Evolutionary conservation across 805 yeast species (phyloP).

Genomic region (Lachancea quebecensis): DNA sequence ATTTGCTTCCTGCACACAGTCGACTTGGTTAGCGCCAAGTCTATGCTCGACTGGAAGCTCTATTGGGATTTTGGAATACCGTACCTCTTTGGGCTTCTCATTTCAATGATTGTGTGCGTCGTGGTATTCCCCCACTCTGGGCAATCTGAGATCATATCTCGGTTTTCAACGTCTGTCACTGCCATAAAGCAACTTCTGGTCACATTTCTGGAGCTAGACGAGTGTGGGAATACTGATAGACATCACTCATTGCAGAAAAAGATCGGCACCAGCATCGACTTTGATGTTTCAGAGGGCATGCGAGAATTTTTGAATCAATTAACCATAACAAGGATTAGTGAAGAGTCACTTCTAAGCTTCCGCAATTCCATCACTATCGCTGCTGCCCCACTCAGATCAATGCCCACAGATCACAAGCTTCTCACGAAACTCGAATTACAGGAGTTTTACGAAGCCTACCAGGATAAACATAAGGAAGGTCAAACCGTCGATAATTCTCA

Average conservation of each 20-base stretch:
- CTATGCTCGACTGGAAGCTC: slow-evolving; percentile 29
- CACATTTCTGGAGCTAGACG: slow-evolving; percentile 16
- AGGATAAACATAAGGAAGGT: neutral
- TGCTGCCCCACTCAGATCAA: slow-evolving; percentile 36
- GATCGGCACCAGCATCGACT: slow-evolving; percentile 29
- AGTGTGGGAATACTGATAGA: slow-evolving; percentile 12
- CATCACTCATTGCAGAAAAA: slow-evolving; percentile 22
- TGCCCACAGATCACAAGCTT: slow-evolving; percentile 29
- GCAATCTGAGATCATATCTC: slow-evolving; percentile 27
- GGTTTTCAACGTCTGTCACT: slow-evolving; percentile 21
- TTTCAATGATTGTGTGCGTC: slow-evolving; percentile 33
- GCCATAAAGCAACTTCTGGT: slow-evolving; percentile 24
- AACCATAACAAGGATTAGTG: slow-evolving; percentile 32
- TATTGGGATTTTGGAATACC: slow-evolving; percentile 41
- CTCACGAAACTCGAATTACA: slow-evolving; percentile 18
- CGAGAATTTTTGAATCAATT: slow-evolving; percentile 40
- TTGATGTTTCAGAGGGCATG: slow-evolving; percentile 35
- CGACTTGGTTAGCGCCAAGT: slow-evolving; percentile 13
- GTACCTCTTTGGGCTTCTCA: slow-evolving; percentile 37
- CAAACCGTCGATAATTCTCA: slow-evolving; percentile 5
- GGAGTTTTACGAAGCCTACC: slow-evolving; percentile 8
- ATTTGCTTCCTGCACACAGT: slow-evolving; percentile 33
- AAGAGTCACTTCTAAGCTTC: slow-evolving; percentile 29
- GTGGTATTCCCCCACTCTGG: slow-evolving; percentile 38
- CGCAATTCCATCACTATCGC: slow-evolving; percentile 39